phyloP scores from a whole-genome alignment of 2,329 filamentous ascomycete genomes.

The Aspergillus fumigatiaffinis region DNA sequence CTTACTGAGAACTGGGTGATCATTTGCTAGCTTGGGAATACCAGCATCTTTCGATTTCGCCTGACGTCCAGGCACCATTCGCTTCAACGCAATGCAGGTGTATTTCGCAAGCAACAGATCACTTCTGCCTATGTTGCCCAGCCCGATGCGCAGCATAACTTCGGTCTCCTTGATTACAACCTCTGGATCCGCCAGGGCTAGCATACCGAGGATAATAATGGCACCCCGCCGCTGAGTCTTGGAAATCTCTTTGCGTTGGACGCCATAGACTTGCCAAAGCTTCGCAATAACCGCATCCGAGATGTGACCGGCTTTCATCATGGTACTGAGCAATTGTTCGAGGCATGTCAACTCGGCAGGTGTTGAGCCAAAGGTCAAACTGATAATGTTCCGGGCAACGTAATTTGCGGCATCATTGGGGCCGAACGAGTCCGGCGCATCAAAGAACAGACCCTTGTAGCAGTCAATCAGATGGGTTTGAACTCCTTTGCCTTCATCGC shows the following conservation, averaged over 20 bases:
- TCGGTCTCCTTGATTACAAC: constrained; percentile 95
- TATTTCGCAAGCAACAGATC: constrained; percentile 91
- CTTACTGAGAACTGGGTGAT: constrained; percentile 79
- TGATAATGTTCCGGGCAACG: constrained; percentile 97
- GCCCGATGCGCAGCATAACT: constrained; percentile 83
- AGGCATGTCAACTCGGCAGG: constrained; percentile 92
- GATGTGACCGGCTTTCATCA: constrained; percentile 92
- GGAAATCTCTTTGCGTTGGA: constrained; percentile 90
- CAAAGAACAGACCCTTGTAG: constrained; percentile 93
- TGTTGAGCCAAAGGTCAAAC: constrained; percentile 90
- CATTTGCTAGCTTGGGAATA: constrained; percentile 77
- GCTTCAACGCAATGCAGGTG: constrained; percentile 85
- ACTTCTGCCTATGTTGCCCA: constrained; percentile 72
- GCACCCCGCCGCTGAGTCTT: constrained; percentile 83
- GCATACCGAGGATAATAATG: constrained; percentile 96
- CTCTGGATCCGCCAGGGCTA: constrained; percentile 85
- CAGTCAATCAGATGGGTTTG: constrained; percentile 96
- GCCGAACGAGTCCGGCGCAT: constrained; percentile 83
- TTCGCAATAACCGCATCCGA: constrained; percentile 83
- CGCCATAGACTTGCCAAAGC: constrained; percentile 95
- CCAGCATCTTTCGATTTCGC: constrained; percentile 63
- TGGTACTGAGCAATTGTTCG: constrained; percentile 89
- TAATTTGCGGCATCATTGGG: constrained; percentile 91
- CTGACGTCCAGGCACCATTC: constrained; percentile 85
- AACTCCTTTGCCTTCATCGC: constrained; percentile 96